Base-by-base conservation (phyloP, 2,329 filamentous ascomycete genomes). In the Calonectria hawksworthii region DNA sequence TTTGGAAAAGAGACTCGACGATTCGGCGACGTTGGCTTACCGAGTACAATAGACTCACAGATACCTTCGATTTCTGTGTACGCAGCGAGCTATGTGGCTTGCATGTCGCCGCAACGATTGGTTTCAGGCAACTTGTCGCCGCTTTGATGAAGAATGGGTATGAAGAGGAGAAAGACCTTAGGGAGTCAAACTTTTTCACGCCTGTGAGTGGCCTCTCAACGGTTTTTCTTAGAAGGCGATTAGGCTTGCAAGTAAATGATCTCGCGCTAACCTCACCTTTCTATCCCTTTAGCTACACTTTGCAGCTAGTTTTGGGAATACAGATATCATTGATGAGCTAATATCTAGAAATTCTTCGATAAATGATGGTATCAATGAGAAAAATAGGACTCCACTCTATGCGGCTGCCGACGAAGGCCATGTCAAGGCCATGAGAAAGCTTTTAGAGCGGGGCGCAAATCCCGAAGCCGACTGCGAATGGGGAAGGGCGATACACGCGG, bases 391-490 rank as follows among this genome's bases (percentile, higher is more conserved):
- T 0, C 85, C 86, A 1, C 68, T 87, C 3, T 83, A 85, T 47
- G 85, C 85, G 83, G 86, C 86, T 32, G 85, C 86, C 3, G 80
- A 78, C 0, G 80, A 82, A 5, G 86, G 86, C 11, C 81, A 86
- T 30, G 83, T 86, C 4, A 82, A 84, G 28, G 84, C 86, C 4
- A 87, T 87, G 86, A 80, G 80, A 21, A 86, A 84, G 65, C 78
- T 87, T 3, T 77, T 87, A 0, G 72, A 84, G 18, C 79, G 83
- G 72, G 83, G 83, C 8, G 86, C 86, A 3, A 79, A 86, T 38
- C 79, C 84, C 0, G 86, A 87, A 54, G 84, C 85, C 1, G 32
- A 75, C 72, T 59, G 79, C 76, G 9, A 65, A 74, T 1, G 78
- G 78, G 28, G 80, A 79, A 68, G 85, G 0, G 85, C 87, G 0